These are phyloP conservation scores for Arctium lappa DNA, from an alignment of 129 eudicot species.

Conservation along the genomic window DNA sequence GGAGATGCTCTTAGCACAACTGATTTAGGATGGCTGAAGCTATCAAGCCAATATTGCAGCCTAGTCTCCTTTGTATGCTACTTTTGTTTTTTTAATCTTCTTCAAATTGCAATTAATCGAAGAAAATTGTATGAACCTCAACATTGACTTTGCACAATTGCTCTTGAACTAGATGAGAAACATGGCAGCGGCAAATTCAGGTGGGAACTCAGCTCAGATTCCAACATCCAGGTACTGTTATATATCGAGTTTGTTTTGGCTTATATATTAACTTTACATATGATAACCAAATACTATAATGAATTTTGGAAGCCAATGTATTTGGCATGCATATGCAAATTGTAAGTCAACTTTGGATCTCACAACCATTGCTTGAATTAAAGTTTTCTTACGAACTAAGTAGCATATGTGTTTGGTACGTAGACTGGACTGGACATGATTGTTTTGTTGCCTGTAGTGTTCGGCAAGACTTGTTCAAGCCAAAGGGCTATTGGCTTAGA, in stretches of 20 bases:
- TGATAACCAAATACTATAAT: no score
- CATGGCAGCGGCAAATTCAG: slow-evolving; percentile 39
- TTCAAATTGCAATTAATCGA: background rate
- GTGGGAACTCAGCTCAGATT: slow-evolving; percentile 51
- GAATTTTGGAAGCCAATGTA: no score
- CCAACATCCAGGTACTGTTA: slow-evolving; percentile 59
- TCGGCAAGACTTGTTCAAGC: no score
- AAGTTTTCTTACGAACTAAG: no score
- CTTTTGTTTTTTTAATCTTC: background rate
- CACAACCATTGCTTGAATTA: no score
- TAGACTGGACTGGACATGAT: no score
- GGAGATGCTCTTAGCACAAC: background rate
- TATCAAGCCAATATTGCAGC: background rate
- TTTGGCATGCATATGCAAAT: no score
- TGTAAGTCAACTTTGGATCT: no score
- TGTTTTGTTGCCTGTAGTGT: no score
- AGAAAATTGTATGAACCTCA: background rate
- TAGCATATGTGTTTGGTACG: no score
- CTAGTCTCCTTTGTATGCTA: background rate
- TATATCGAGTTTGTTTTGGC: background rate
- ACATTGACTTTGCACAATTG: slow-evolving; percentile 4
- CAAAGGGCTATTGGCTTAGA: no score
- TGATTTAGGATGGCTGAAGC: background rate
- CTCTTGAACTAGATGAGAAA: slow-evolving; percentile 51
- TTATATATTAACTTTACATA: background rate